phyloP scores from a whole-genome alignment of 177 flowering plant genomes.

The Tripterygium wilfordii region DNA sequence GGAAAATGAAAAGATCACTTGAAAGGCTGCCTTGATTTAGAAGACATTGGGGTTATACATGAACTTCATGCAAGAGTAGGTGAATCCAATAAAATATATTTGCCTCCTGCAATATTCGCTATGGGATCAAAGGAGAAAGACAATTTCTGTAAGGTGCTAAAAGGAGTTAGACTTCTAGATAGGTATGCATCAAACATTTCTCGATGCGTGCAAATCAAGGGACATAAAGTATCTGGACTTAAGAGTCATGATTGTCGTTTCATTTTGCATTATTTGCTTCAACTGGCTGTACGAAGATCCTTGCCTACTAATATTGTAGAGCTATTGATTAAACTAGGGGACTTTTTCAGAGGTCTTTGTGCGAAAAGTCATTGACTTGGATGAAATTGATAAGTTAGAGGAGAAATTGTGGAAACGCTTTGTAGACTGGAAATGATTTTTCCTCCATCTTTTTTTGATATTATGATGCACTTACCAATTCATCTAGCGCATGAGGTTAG shows the following conservation, averaged over 20 bases:
- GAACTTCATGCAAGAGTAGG: not conserved
- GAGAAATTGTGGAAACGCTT: not conserved
- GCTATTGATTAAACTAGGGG: constrained; percentile 1
- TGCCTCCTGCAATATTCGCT: not conserved
- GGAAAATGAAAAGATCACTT: constrained; percentile 11
- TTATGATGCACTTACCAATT: too few relatives aligned
- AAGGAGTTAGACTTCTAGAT: constrained; percentile 9
- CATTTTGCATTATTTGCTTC: constrained; percentile 14
- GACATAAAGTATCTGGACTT: constrained; percentile 4
- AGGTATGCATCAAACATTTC: constrained; percentile 17
- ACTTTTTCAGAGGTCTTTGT: constrained; percentile 12
- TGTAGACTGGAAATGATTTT: too few relatives aligned
- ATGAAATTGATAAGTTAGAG: not conserved
- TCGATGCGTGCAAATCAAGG: constrained; percentile 7
- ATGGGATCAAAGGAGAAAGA: not conserved
- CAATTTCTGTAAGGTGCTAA: not conserved
- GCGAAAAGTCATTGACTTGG: not conserved
- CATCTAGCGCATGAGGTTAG: constrained; percentile 3
- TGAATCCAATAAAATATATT: not conserved
- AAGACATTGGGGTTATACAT: not conserved
- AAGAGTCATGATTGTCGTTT: constrained; percentile 23
- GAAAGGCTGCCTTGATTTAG: constrained; percentile 10
- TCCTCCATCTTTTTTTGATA: constrained; percentile 5
- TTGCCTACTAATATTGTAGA: not conserved
- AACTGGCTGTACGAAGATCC: constrained; percentile 1